Evolutionary conservation across 2,329 filamentous ascomycete species (phyloP), one percentile per base, ranked within the genome.

Genomic region (Sclerotinia glacialis): DNA sequence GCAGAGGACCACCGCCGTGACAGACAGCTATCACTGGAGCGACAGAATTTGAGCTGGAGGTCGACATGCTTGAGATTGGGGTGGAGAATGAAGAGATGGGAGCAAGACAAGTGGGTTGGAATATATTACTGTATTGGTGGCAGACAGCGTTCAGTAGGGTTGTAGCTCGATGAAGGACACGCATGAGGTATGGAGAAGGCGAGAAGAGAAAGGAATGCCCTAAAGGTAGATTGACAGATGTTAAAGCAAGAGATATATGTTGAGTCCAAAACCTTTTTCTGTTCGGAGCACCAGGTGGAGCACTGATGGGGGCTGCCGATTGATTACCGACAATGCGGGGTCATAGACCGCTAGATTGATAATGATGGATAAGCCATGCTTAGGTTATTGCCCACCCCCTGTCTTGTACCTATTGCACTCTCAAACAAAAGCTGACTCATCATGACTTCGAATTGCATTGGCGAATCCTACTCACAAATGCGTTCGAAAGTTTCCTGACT

Each of bases 1-100:
- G 86, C 79, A 88, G 79, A 2, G 86, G 86, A 1, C 86, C 82
- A 9, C 72, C 72, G 26, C 72, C 72, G 34, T 74, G 72, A 31
- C 71, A 73, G 53, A 73, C 67, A 14, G 72, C 44, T 16, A 74
- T 58, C 1, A 71, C 71, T 1, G 71, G 67, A 16, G 71, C 71
- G 37, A 50, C 42, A 11, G 63, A 23, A 23, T 21, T 60, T 18
- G 53, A 31, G 23, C 11, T 60, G 44, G 63, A 11, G 9, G 56
- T 23, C 5, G 54, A 40, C 62, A 65, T 65, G 31, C 16, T 49
- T 50, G 54, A 21, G 7, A 40, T 26, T 28, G 62, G 58, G 23
- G 62, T 28, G 18, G 54, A 21, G 7, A 40, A 21, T n/a, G 62
- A 64, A 23, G 62, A 49, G 18, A 58, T 23, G 46, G 52, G 28